Evolutionary conservation across 148 eudicot genomes (phyloP), one percentile per base, ranked within the genome.

Genomic region (Suaeda aralocaspica): DNA sequence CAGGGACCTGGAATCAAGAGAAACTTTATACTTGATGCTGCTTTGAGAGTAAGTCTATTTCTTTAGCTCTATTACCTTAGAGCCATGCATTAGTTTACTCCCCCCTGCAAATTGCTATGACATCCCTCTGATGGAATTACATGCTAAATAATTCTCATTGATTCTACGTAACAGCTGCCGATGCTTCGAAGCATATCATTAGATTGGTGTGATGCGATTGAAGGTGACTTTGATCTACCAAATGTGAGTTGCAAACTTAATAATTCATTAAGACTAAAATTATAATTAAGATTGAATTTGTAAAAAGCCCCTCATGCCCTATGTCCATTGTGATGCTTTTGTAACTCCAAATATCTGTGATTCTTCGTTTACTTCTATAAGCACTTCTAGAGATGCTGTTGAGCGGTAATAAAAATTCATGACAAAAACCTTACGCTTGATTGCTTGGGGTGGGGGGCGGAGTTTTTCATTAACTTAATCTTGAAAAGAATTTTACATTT

Each of bases 151-250:
- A 19, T 63, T 45, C 55, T 44, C 39, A 25, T 22, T 78, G 42
- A 13, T 81, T 33, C 6, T 19, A 4, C 19, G 71, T 68, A 81
- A 57, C 84, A 93, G 98, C 50, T 90, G 82, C 96, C 92, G 33
- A 85, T 90, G 96, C 94, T 93, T 67, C 90, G 96, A 55, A 86
- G 85, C 68, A 60, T 90, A 41, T 90, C 98, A 69, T 72, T 93
- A 57, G 98, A 93, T 69, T 69, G 81, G 64, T 93, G 98, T 53
- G 98, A 93, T 79, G 87, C 96, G 29, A 77, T 57, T 76, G 92
- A 90, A 50, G 84, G 83, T 49, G 92, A 88, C 70, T 87, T 85
- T 64, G 89, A 89, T 65, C 80, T 86, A 64, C 98, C 96, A 19
- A 53, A 58, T 51, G 98, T 90, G 74, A 85, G 93, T 80, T 57